Percentiles rank a stretch among this genome's conserved stretches.
phyloP scores from a whole-genome alignment of 2,329 filamentous ascomycete species.

The Lasiodiplodia hormozganensis region DNA sequence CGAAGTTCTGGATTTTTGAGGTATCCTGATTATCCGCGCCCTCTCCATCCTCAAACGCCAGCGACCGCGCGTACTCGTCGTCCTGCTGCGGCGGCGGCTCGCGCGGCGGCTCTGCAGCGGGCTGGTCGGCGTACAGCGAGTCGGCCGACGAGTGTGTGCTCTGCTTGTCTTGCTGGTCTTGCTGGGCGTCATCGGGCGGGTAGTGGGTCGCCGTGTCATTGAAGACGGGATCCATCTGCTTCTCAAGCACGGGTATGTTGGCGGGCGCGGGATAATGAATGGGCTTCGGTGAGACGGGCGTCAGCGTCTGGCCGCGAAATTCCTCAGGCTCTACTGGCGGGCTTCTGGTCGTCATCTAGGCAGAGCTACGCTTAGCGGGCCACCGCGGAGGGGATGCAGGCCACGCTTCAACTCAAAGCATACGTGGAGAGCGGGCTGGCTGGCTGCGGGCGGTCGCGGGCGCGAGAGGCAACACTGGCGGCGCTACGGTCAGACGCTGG shows the following conservation, averaged over 20 bases:
- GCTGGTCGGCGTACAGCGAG: conserved; percentile 43
- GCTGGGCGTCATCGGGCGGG: conserved; percentile 46
- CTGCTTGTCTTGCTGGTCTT: conserved; percentile 43
- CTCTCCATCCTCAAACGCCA: conserved; percentile 38
- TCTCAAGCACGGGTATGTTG: conserved; percentile 72
- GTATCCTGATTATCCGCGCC: conserved; percentile 44
- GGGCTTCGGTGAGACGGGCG: conserved; percentile 74
- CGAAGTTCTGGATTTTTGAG: conserved; percentile 47
- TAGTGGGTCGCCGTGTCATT: conserved; percentile 70
- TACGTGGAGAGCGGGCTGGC: conserved; percentile 33
- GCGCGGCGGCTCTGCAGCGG: conserved; percentile 33
- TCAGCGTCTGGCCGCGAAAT: conserved; percentile 69
- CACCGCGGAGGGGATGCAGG: conserved; percentile 32
- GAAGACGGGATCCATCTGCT: conserved; percentile 75
- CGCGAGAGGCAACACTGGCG: conserved; percentile 21
- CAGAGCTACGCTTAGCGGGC: conserved; percentile 39
- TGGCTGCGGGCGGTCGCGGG: conserved; percentile 22
- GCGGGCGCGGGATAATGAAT: conserved; percentile 71
- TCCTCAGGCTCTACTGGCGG: conserved; percentile 63
- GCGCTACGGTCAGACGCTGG: conserved; percentile 18
- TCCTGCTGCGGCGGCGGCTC: conserved; percentile 35
- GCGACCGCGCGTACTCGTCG: conserved; percentile 37
- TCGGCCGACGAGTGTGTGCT: conserved; percentile 37
- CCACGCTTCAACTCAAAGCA: conserved; percentile 38
- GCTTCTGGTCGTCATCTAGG: conserved; percentile 61